These are phyloP conservation scores for Teunomyces barrocoloradensis DNA, from an alignment of 805 yeast genomes.

Conservation along the genomic window DNA sequence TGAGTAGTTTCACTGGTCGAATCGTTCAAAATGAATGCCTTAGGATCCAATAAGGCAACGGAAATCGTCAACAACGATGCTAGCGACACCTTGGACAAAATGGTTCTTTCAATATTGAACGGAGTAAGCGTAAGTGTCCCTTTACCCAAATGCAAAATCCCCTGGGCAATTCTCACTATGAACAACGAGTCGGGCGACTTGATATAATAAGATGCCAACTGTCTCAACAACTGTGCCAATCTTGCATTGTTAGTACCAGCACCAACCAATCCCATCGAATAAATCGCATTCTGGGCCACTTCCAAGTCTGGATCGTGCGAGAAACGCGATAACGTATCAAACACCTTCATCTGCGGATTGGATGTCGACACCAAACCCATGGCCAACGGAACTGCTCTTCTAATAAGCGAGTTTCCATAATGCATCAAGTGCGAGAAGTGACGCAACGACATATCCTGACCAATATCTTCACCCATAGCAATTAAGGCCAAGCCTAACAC, in stretches of 20 bases:
- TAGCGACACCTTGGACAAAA: slow-evolving; percentile 81
- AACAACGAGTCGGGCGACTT: slow-evolving; percentile 88
- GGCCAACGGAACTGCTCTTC: slow-evolving; percentile 96
- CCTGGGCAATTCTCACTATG: slow-evolving; percentile 93
- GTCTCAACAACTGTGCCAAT: slow-evolving; percentile 91
- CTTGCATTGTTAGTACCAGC: slow-evolving; percentile 99
- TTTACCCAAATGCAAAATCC: slow-evolving; percentile 91
- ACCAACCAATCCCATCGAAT: slow-evolving; percentile 96
- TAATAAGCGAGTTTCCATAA: slow-evolving; percentile 87
- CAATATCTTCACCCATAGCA: slow-evolving; percentile 97
- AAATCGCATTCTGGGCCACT: slow-evolving; percentile 92
- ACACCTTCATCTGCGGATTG: slow-evolving; percentile 94
- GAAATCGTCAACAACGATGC: slow-evolving; percentile 86
- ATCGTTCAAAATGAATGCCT: slow-evolving; percentile 71
- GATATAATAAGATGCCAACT: slow-evolving; percentile 88
- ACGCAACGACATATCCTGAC: slow-evolving; percentile 95
- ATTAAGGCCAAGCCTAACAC: slow-evolving; percentile 92
- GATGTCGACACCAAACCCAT: slow-evolving; percentile 93
- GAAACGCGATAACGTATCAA: slow-evolving; percentile 92
- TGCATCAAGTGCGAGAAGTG: slow-evolving; percentile 98
- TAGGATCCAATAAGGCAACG: slow-evolving; percentile 83
- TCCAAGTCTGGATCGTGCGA: slow-evolving; percentile 94
- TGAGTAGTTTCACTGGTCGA: slow-evolving; percentile 52
- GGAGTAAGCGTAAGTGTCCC: slow-evolving; percentile 91
- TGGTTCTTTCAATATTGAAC: slow-evolving; percentile 83